Evolutionary conservation across 805 yeast genomes (phyloP).

Genomic region (Metschnikowia henanensis): DNA sequence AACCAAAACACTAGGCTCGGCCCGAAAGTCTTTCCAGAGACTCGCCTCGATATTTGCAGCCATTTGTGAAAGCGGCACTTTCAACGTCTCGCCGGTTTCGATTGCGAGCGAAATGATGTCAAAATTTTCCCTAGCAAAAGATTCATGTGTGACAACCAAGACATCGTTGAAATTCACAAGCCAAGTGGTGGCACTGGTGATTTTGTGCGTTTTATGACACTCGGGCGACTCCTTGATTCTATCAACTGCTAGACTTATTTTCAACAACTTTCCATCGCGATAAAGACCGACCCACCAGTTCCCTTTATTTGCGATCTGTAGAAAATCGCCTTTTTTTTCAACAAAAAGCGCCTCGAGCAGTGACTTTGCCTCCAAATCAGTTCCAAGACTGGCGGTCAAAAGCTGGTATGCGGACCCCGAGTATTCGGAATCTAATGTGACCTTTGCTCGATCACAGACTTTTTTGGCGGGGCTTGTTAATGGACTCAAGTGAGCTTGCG

Average conservation of each 20-base stretch:
- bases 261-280: neutral
- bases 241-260: no score
- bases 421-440: neutral
- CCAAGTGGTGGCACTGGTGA: neutral
- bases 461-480: neutral
- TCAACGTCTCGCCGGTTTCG: neutral
- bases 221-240: neutral
- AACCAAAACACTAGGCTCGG: neutral
- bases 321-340: neutral
- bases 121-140: neutral
- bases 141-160: constrained; percentile 1
- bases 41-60: neutral
- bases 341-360: neutral
- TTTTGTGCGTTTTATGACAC: neutral
- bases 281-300: neutral
- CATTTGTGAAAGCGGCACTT: neutral
- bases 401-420: neutral
- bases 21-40: neutral
- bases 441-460: neutral
- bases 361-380: neutral
- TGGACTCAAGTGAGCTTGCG: neutral
- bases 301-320: neutral
- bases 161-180: constrained; percentile 1
- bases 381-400: neutral
- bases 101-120: neutral